Evolutionary conservation across 75 land plant species (phyloP).

Genomic region (Pseudotsuga menziesii): DNA sequence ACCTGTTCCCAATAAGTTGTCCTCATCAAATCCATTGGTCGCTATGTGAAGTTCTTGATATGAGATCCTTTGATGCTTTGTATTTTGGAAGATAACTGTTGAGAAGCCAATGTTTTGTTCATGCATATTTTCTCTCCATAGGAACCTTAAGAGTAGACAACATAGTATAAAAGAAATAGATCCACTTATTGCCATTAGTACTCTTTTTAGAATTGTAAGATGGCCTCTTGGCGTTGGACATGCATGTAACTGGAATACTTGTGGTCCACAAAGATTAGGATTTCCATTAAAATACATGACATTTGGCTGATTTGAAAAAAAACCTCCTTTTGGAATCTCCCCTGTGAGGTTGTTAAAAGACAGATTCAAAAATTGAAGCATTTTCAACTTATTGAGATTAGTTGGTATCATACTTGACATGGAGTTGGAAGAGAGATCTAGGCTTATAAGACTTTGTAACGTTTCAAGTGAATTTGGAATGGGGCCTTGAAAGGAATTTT

Average conservation of each 20-base stretch:
- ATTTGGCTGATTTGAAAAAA: no score
- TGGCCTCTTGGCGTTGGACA: conserved; percentile 12
- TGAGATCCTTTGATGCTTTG: background rate
- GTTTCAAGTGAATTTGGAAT: conserved; percentile 18
- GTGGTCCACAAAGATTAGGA: background rate
- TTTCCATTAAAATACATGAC: no score
- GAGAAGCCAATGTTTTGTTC: no score
- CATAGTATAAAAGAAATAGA: background rate
- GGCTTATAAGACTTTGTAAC: background rate
- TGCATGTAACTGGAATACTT: background rate
- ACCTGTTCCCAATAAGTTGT: background rate
- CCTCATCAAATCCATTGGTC: background rate
- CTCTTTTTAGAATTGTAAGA: background rate
- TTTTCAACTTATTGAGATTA: background rate
- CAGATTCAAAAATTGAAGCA: no score
- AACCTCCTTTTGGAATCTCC: no score
- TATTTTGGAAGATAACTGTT: background rate
- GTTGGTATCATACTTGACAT: conserved; percentile 7
- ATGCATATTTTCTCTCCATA: conserved; percentile 6
- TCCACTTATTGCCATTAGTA: background rate
- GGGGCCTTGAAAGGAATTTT: conserved; percentile 25
- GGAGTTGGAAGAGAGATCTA: conserved; percentile 29
- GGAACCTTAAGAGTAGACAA: background rate
- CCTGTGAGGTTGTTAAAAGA: no score
- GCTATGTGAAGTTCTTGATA: background rate